Base-by-base conservation (phyloP, 164 flowering plant genomes). In the Magnolia sinica region DNA sequence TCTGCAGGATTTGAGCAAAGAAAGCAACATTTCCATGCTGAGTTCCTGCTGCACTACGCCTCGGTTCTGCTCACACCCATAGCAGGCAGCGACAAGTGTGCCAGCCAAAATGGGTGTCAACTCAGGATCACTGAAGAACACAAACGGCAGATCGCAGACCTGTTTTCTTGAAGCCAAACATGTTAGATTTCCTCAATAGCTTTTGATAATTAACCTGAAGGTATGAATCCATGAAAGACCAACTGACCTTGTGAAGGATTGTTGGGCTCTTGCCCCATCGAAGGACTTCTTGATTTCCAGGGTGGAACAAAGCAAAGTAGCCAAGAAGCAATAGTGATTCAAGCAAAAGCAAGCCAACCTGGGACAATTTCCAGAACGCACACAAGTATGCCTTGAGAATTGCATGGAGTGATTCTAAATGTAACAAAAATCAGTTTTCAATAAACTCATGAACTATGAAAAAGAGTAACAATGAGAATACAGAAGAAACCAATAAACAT, bases 261-360 rank as follows among this genome's bases (percentile, higher is more conserved):
- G 97, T 91, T 11, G 97, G 97, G 77, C 93, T 89, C 81, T 93
- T 93, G 77, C 97, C 97, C 97, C 98, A 93, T 51, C 95, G 88
- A 58, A 93, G 94, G 76, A 95, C 98, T 68, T 93, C 97, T 88
- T 95, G 97, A 79, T 95, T 95, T 70, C 87, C 93, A 45, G 89
- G 83, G 82, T 93, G 97, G 82, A 93, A 89, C 81, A 95, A 81
- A 59, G 97, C 85, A 82, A 95, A 95, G 80, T 91, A 87, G 72
- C 93, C 91, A 74, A 95, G 91, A 78, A 95, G 97, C 63, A 83
- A 80, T 20, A 95, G 80, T 70, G 95, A 87, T 77, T 93, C 97
- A 31, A 90, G 89, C 76, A 95, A 79, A 80, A 95, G 93, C 79
- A 86, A 71, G 72, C 97, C 97, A 78, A 89, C 89, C 98, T 95